Percentiles rank a stretch among this genome's conserved stretches.
phyloP scores from a whole-genome alignment of 768 basidiomycete species.

The Suillus alpinus region DNA sequence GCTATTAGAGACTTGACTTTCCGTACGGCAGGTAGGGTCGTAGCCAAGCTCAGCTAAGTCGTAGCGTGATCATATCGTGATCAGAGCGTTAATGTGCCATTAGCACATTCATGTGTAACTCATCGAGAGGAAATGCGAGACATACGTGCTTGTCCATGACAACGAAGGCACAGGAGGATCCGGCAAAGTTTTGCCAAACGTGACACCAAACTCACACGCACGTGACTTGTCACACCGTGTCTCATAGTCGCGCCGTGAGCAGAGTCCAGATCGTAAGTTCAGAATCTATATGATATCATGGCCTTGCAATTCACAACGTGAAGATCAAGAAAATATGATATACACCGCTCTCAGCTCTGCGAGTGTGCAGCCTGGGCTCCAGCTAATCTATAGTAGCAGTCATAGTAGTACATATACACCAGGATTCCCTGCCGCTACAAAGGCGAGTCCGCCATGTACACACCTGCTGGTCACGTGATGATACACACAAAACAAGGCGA shows the following conservation, averaged over 20 bases:
- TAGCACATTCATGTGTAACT: background rate
- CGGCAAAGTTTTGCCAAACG: background rate
- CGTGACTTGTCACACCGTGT: constrained; percentile 31
- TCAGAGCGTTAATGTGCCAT: background rate
- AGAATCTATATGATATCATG: background rate
- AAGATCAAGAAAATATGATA: constrained; percentile 21
- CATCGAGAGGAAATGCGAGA: background rate
- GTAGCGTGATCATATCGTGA: background rate
- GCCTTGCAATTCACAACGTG: background rate
- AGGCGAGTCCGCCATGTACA: constrained; percentile 16
- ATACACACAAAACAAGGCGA: background rate
- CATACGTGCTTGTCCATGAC: background rate
- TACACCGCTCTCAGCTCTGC: constrained; percentile 12
- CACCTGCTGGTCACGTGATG: constrained; percentile 5
- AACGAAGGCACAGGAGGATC: background rate
- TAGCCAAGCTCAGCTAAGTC: background rate
- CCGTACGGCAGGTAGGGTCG: background rate
- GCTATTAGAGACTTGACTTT: background rate
- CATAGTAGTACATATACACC: constrained; percentile 1
- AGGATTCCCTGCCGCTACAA: background rate
- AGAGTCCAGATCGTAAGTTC: background rate
- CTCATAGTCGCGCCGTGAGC: constrained; percentile 20
- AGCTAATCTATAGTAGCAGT: background rate
- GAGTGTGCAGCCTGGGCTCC: background rate
- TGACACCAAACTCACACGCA: constrained; percentile 12